Percentiles rank a stretch among this genome's conserved stretches.
phyloP scores from a whole-genome alignment of 2,329 filamentous ascomycete species.

The Apiospora sp. region DNA sequence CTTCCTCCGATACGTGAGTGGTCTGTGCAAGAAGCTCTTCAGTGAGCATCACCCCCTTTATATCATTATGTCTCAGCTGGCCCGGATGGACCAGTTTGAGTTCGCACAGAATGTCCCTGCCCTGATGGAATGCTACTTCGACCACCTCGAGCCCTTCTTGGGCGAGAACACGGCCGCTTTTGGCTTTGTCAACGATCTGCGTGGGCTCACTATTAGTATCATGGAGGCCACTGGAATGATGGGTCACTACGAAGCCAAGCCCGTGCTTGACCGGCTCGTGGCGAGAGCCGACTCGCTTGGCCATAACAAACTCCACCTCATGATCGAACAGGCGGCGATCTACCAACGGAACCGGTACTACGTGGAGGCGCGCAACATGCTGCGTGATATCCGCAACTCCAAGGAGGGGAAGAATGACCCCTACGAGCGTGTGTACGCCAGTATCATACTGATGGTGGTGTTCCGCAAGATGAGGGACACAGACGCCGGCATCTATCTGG shows the following conservation, averaged over 20 bases:
- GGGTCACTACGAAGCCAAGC: slow-evolving; percentile 27
- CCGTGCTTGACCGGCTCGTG: neutral
- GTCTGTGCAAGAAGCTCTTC: slow-evolving; percentile 24
- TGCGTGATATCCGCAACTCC: neutral
- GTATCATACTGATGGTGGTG: slow-evolving; percentile 21
- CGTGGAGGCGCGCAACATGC: slow-evolving; percentile 13
- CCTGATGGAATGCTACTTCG: slow-evolving; percentile 29
- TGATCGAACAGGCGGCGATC: slow-evolving; percentile 24
- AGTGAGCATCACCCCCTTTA: slow-evolving; percentile 13
- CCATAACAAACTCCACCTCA: slow-evolving; percentile 18
- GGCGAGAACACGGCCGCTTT: slow-evolving; percentile 2
- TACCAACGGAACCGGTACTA: slow-evolving; percentile 20
- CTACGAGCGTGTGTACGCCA: slow-evolving; percentile 25
- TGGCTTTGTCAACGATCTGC: slow-evolving; percentile 23
- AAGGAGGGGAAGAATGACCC: neutral
- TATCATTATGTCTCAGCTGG: slow-evolving; percentile 22
- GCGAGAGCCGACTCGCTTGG: neutral
- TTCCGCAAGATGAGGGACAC: slow-evolving; percentile 18
- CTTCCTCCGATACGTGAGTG: slow-evolving; percentile 24
- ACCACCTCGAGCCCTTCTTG: slow-evolving; percentile 27
- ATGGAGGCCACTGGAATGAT: slow-evolving; percentile 29
- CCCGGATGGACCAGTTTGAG: slow-evolving; percentile 21
- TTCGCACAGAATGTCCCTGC: slow-evolving; percentile 20
- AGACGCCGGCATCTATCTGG: slow-evolving; percentile 10
- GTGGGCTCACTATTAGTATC: slow-evolving; percentile 25